phyloP scores from a whole-genome alignment of 768 basidiomycete species.

The Mycena capillaripes region DNA sequence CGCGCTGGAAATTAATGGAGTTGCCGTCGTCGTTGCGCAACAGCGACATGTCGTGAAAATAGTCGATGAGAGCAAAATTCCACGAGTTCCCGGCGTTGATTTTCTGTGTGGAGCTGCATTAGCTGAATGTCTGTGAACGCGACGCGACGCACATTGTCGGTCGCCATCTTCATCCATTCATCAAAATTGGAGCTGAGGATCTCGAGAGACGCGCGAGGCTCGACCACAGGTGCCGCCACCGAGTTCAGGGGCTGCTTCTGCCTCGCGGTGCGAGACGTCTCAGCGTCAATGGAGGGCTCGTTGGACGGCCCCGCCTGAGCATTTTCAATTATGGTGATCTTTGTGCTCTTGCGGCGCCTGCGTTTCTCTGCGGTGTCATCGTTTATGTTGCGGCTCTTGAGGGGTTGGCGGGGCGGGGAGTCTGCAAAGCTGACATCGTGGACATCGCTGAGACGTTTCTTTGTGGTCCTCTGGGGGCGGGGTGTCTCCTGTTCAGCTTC shows the following conservation, averaged over 20 bases:
- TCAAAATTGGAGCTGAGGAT: slow-evolving; percentile 96
- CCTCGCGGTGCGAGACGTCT: slow-evolving; percentile 62
- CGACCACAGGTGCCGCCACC: slow-evolving; percentile 69
- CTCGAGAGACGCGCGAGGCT: slow-evolving; percentile 67
- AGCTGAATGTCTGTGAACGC: slow-evolving; percentile 21
- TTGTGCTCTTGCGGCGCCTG: slow-evolving; percentile 83
- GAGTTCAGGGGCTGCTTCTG: slow-evolving; percentile 76
- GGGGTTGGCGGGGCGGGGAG: slow-evolving; percentile 52
- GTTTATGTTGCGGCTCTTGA: slow-evolving; percentile 73
- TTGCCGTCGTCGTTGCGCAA: slow-evolving; percentile 94
- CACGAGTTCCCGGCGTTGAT: slow-evolving; percentile 98
- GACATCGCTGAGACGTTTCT: slow-evolving; percentile 75
- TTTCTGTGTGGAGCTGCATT: slow-evolving; percentile 79
- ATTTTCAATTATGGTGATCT: slow-evolving; percentile 68
- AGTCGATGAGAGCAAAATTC: slow-evolving; percentile 98
- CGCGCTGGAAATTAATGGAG: slow-evolving; percentile 99
- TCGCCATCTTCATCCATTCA: slow-evolving; percentile 99
- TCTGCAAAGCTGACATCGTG: slow-evolving; percentile 60
- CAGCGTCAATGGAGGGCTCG: slow-evolving; percentile 51
- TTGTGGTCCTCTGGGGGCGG: slow-evolving; percentile 55
- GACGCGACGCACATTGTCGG: slow-evolving; percentile 85
- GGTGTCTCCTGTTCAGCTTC: slow-evolving; percentile 57
- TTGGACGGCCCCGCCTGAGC: slow-evolving; percentile 72
- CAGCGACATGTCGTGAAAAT: slow-evolving; percentile 98
- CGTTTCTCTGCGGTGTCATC: slow-evolving; percentile 93